Base-by-base conservation (phyloP, 495 filamentous ascomycete species). In the Aspergillus mulundensis region DNA sequence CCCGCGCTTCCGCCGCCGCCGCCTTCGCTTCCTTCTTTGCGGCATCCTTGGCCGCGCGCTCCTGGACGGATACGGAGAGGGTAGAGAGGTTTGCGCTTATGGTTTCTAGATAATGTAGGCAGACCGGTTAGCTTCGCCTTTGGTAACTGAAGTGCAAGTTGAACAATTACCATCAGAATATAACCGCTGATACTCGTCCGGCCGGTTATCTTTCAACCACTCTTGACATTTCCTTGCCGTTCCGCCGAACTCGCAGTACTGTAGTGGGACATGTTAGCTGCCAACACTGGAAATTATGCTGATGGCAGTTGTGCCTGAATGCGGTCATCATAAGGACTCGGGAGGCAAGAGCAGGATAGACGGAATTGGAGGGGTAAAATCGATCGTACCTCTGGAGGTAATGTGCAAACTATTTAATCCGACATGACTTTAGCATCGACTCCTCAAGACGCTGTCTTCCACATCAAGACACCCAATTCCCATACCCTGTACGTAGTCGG, bases 201-300 rank as follows among this genome's bases (percentile, higher is more conserved):
- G 81, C 55, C 95, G 79, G 40, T 81, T 77, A 43, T 87, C 84
- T 62, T 91, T 79, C 11, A 98, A 81, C 94, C 94, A 98, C 68
- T 96, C 90, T 67, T 92, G 87, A 71, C 94, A 98, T 77, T 96
- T 97, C 74, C 90, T 95, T n/a, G 87, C 84, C n/a, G 92, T 96
- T 50, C 88, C 92, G 64, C 94, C 93, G 70, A 96, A 97, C 73
- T 97, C 95, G 75, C 94, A 98, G 74, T 96, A 98, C 94, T 98
- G 74, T 53, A 19, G 25, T 19, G 7, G 6, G 2, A 42, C 11
- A 36, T 36, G 5, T 36, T 36, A 36, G 12, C 32, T 10, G 7
- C 11, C 28, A 30, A 28, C 2, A 14, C 32, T 36, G 2, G 12
- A 10, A 7, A 3, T 14, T 10, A 15, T 28, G n/a, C 43, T 12